phyloP scores from a whole-genome alignment of 176 grass and related monocot genomes.

The Poa annua region DNA sequence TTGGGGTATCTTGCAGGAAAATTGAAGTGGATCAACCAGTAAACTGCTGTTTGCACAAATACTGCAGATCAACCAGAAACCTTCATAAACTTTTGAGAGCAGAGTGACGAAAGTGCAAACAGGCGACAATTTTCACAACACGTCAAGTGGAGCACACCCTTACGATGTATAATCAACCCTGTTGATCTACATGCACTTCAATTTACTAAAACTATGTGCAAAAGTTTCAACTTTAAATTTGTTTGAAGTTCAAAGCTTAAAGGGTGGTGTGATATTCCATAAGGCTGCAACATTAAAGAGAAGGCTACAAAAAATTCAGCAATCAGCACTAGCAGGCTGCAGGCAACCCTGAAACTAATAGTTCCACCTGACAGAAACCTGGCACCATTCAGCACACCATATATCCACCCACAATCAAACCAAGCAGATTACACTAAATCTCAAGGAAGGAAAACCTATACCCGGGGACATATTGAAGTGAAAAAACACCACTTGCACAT shows the following conservation, averaged over 20 bases:
- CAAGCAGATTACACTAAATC: not conserved
- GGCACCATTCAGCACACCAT: slow-evolving; percentile 11
- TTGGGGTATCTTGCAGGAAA: slow-evolving; percentile 19
- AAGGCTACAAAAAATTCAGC: not conserved
- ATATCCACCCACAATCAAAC: slow-evolving; percentile 19
- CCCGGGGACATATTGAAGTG: not conserved
- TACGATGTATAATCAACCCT: not conserved
- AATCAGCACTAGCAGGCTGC: not conserved
- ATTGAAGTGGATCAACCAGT: not conserved
- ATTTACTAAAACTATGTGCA: slow-evolving; percentile 4
- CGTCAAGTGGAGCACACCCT: not conserved
- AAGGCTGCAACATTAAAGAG: not conserved
- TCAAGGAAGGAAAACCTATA: not conserved
- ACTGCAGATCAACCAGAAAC: not conserved
- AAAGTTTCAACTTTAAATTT: slow-evolving; percentile 1
- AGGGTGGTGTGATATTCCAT: slow-evolving; percentile 12
- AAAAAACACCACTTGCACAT: not conserved
- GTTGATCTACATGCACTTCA: not conserved
- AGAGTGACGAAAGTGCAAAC: not conserved
- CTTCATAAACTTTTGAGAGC: not conserved
- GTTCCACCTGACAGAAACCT: not conserved
- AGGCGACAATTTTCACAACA: not conserved
- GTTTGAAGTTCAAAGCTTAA: slow-evolving; percentile 1
- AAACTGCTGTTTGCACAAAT: not conserved
- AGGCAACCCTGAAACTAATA: not conserved